These are phyloP conservation scores for Albizia julibrissin DNA, from an alignment of 306 rosid genomes.

Conservation along the genomic window DNA sequence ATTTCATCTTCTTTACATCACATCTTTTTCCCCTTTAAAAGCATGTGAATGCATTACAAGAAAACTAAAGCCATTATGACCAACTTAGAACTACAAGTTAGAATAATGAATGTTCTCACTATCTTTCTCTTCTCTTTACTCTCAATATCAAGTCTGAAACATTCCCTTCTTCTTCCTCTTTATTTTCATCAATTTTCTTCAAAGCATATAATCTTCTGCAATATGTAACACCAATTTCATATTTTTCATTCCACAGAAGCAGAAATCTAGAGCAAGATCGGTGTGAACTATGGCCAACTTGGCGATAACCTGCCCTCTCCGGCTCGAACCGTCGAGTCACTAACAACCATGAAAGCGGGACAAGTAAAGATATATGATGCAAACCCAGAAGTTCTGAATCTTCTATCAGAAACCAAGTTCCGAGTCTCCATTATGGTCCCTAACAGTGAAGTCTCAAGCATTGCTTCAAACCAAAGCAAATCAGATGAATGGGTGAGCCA, in stretches of 20 bases:
- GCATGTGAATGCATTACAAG: background rate
- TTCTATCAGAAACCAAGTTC: slow-evolving; percentile 55
- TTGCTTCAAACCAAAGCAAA: slow-evolving; percentile 57
- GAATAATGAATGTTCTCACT: slow-evolving; percentile 42
- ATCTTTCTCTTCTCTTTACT: slow-evolving; percentile 43
- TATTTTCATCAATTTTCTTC: background rate
- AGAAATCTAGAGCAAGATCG: slow-evolving; percentile 54
- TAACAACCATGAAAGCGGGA: slow-evolving; percentile 55
- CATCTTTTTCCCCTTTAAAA: slow-evolving; percentile 6
- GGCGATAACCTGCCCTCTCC: slow-evolving; percentile 79
- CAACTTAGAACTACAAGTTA: background rate
- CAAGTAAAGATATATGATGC: slow-evolving; percentile 74
- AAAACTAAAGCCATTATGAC: background rate
- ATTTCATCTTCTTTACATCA: background rate
- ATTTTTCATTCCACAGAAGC: slow-evolving; percentile 43
- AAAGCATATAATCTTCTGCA: background rate
- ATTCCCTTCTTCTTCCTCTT: background rate
- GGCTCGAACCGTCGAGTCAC: slow-evolving; percentile 43
- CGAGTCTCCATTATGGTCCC: slow-evolving; percentile 77
- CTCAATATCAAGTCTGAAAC: slow-evolving; percentile 42
- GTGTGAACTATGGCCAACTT: slow-evolving; percentile 77
- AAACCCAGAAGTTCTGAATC: slow-evolving; percentile 58
- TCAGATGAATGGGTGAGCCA: slow-evolving; percentile 74
- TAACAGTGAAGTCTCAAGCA: slow-evolving; percentile 59
- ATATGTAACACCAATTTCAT: background rate